Percentiles rank a stretch among this genome's conserved stretches.
Conservation (phyloP, 768 basidiomycete species). For the Hemileccinum impolitum region DNA sequence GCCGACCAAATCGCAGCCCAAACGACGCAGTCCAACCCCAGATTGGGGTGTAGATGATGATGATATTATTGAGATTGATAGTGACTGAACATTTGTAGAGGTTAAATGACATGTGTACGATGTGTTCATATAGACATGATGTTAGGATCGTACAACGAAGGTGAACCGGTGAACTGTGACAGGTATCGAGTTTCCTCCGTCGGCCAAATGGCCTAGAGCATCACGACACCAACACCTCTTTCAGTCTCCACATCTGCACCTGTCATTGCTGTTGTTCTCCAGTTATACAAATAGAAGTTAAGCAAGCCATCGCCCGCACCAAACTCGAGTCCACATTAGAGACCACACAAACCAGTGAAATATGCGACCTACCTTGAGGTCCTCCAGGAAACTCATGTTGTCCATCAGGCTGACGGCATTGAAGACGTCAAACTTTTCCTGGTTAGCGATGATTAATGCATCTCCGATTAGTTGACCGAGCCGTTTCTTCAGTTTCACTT, state of each 20-base stretch:
- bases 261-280: constrained; percentile 78
- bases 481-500: constrained; percentile 61
- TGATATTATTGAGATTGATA: constrained; percentile 81
- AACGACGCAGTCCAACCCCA: constrained; percentile 62
- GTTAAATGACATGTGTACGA: constrained; percentile 5
- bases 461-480: constrained; percentile 73
- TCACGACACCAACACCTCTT: constrained; percentile 86
- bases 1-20: constrained; percentile 36
- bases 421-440: constrained; percentile 91
- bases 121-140: constrained; percentile 4
- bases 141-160: constrained; percentile 1
- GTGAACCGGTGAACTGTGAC: not conserved
- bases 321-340: constrained; percentile 53
- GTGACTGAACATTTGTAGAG: constrained; percentile 47
- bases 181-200: not conserved
- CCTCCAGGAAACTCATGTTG: constrained; percentile 75
- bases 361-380: constrained; percentile 62
- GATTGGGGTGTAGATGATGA: constrained; percentile 86
- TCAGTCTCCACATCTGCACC: constrained; percentile 65
- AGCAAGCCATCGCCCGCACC: constrained; percentile 90
- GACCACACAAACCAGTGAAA: not conserved
- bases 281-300: constrained; percentile 94
- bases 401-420: constrained; percentile 96
- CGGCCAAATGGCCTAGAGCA: constrained; percentile 55
- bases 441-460: constrained; percentile 74